These are phyloP conservation scores for Lathyrus oleraceus DNA, from an alignment of 306 rosid genomes.

Conservation along the genomic window DNA sequence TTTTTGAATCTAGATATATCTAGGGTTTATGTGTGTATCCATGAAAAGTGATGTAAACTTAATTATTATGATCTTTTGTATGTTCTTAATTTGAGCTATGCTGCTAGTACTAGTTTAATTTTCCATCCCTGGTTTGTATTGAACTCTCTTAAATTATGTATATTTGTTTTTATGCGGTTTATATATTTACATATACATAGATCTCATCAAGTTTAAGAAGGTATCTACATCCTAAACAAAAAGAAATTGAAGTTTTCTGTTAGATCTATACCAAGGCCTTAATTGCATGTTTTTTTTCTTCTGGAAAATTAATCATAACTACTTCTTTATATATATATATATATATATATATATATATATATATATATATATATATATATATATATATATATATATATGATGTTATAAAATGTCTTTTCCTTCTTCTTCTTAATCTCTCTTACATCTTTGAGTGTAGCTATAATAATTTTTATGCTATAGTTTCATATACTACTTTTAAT, in stretches of 20 bases:
- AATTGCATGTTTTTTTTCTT: neutral
- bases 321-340: neutral
- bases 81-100: neutral
- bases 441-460: neutral
- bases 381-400: no score
- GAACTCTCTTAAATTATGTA: constrained; percentile 9
- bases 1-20: constrained; percentile 20
- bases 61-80: constrained; percentile 9
- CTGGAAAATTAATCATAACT: neutral
- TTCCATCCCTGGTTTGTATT: constrained; percentile 20
- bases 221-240: constrained; percentile 4
- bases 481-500: no score
- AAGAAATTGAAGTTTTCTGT: neutral
- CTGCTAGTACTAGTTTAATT: constrained; percentile 5
- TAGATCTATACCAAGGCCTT: constrained; percentile 33
- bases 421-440: neutral
- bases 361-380: neutral
- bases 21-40: constrained; percentile 36
- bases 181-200: neutral
- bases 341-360: neutral
- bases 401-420: neutral
- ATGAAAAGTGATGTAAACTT: constrained; percentile 23
- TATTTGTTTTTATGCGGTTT: neutral
- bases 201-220: constrained; percentile 21
- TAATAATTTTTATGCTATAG: neutral